A percentile compares a stretch with the other conserved stretches of the same genome.
phyloP scores from a whole-genome alignment of 768 basidiomycete genomes.

The Kwoniella europaea region DNA sequence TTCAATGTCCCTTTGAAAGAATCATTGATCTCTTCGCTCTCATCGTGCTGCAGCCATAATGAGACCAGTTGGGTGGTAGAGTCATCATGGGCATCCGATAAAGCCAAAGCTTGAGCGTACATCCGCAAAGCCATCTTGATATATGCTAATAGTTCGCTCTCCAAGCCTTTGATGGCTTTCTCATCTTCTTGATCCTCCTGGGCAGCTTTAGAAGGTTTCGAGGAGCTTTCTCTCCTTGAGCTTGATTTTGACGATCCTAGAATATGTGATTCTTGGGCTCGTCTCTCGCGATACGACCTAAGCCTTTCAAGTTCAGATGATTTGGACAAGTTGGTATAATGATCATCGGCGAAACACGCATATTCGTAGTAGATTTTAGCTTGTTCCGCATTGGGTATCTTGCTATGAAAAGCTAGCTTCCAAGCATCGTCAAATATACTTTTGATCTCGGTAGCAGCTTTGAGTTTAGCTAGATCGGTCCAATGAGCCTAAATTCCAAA shows the following conservation, averaged over 20 bases:
- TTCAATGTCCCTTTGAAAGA: slow-evolving; percentile 63
- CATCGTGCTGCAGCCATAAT: slow-evolving; percentile 87
- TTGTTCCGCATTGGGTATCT: slow-evolving; percentile 20
- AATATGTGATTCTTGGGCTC: slow-evolving; percentile 56
- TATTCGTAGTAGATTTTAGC: slow-evolving; percentile 62
- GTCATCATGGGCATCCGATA: slow-evolving; percentile 75
- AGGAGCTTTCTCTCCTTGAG: slow-evolving; percentile 16
- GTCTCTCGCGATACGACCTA: slow-evolving; percentile 74
- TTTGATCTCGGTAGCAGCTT: slow-evolving; percentile 75
- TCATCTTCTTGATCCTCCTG: slow-evolving; percentile 36
- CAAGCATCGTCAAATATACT: slow-evolving; percentile 71
- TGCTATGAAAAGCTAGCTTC: slow-evolving; percentile 35
- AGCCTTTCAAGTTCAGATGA: slow-evolving; percentile 73
- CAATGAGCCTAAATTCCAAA: slow-evolving; percentile 73
- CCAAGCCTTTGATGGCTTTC: slow-evolving; percentile 63
- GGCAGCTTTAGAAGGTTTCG: slow-evolving; percentile 5
- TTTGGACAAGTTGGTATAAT: slow-evolving; percentile 73
- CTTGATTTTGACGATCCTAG: slow-evolving; percentile 11
- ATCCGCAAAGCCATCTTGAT: slow-evolving; percentile 78
- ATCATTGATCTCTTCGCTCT: slow-evolving; percentile 62
- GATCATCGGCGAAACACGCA: slow-evolving; percentile 85
- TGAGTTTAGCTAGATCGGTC: slow-evolving; percentile 83
- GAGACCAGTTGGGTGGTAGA: slow-evolving; percentile 83
- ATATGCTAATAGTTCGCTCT: slow-evolving; percentile 66
- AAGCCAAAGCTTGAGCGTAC: slow-evolving; percentile 76